phyloP scores from a whole-genome alignment of 1,139 yeast species.

The Yamadazyma sp. region DNA sequence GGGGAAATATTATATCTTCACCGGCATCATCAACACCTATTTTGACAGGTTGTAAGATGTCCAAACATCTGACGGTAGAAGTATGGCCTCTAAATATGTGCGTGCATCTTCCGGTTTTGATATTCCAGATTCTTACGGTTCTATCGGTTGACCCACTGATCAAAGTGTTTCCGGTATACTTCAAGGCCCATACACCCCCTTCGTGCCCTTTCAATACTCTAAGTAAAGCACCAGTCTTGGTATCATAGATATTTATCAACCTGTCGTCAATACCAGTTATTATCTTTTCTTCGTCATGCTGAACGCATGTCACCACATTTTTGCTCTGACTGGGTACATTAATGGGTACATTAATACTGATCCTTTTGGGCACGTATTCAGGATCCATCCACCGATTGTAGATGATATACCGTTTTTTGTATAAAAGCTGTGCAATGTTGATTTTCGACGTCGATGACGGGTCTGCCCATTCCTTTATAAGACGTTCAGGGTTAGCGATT shows the following conservation, averaged over 20 bases:
- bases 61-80: slow-evolving; percentile 88
- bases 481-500: slow-evolving; percentile 24
- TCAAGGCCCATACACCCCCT: slow-evolving; percentile 98
- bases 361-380: slow-evolving; percentile 62
- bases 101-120: slow-evolving; percentile 70
- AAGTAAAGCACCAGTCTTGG: slow-evolving; percentile 68
- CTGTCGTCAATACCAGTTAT: slow-evolving; percentile 93
- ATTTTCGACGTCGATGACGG: slow-evolving; percentile 17
- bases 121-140: slow-evolving; percentile 86
- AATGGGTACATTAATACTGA: slow-evolving; percentile 58
- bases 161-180: slow-evolving; percentile 78
- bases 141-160: slow-evolving; percentile 93
- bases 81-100: slow-evolving; percentile 90
- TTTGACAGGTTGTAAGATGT: slow-evolving; percentile 68
- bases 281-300: slow-evolving; percentile 87
- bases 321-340: slow-evolving; percentile 58
- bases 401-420: slow-evolving; percentile 65
- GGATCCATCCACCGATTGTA: slow-evolving; percentile 84
- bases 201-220: slow-evolving; percentile 82
- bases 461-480: slow-evolving; percentile 35
- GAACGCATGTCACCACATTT: slow-evolving; percentile 89
- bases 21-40: slow-evolving; percentile 63
- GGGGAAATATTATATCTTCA: slow-evolving; percentile 62
- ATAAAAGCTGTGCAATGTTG: slow-evolving; percentile 53
- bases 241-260: slow-evolving; percentile 77